Evolutionary conservation across 441 rosid species (phyloP).

Genomic region (Rhodomyrtus psidioides): DNA sequence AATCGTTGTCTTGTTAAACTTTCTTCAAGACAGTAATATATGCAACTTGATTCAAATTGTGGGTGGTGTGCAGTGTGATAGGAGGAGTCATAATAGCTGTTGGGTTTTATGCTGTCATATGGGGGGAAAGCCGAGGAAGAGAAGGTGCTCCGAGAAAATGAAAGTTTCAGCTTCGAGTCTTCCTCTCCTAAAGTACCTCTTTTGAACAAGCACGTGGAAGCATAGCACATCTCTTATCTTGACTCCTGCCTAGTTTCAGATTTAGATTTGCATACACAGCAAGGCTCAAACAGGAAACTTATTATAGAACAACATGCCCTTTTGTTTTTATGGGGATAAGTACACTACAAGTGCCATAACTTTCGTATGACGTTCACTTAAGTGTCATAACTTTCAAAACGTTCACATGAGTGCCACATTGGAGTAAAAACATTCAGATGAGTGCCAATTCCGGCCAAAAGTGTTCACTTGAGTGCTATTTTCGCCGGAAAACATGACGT

Average conservation of each 20-base stretch:
- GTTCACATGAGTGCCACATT: too few relatives aligned
- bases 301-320: not conserved
- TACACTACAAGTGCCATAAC: too few relatives aligned
- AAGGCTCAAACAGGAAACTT: not conserved
- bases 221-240: not conserved
- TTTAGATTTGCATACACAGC: not conserved
- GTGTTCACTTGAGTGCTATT: too few relatives aligned
- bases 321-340: too few relatives aligned
- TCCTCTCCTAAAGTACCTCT: constrained; percentile 22
- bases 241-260: not conserved
- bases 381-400: too few relatives aligned
- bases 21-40: not conserved
- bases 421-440: too few relatives aligned
- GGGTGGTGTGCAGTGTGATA: constrained; percentile 24
- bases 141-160: constrained; percentile 2
- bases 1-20: not conserved
- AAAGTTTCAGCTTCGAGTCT: not conserved
- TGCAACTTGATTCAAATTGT: not conserved
- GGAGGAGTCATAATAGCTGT: constrained; percentile 29
- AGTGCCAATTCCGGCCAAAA: too few relatives aligned
- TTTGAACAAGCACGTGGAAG: constrained; percentile 8
- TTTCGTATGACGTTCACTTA: too few relatives aligned
- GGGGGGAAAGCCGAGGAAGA: constrained; percentile 51
- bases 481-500: too few relatives aligned
- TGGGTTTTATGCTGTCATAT: constrained; percentile 48